phyloP scores from a whole-genome alignment of 306 rosid species.

The Medicago arabica region DNA sequence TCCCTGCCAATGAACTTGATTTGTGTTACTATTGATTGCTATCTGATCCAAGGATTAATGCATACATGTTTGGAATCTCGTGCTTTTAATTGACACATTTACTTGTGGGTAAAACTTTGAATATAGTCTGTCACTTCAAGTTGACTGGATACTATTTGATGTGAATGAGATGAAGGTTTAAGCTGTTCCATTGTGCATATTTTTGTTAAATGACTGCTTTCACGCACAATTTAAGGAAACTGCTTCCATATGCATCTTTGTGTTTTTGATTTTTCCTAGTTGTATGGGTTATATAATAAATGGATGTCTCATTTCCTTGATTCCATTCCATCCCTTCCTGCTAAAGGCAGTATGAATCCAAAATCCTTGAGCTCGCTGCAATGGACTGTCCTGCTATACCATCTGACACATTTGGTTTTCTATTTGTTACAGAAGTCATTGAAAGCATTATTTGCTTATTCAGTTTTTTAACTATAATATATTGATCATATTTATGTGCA shows the following conservation, averaged over 20 bases:
- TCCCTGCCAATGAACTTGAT: constrained; percentile 16
- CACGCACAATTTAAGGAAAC: background rate
- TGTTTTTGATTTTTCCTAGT: background rate
- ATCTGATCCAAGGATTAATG: constrained; percentile 14
- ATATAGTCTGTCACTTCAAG: constrained; percentile 32
- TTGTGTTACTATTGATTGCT: constrained; percentile 26
- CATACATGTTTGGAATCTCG: constrained; percentile 16
- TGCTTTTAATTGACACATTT: constrained; percentile 3
- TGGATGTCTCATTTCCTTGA: constrained; percentile 14
- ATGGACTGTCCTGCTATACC: constrained; percentile 21
- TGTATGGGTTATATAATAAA: constrained; percentile 5
- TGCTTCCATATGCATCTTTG: constrained; percentile 24
- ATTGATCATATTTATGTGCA: constrained; percentile 24
- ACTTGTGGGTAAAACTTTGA: constrained; percentile 24
- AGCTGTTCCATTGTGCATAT: constrained; percentile 11
- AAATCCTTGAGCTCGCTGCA: constrained; percentile 23
- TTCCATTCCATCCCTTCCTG: background rate
- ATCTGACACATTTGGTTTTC: background rate
- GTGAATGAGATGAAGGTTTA: constrained; percentile 13
- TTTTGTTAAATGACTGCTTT: constrained; percentile 25
- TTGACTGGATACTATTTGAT: constrained; percentile 28
- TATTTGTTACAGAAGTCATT: constrained; percentile 7
- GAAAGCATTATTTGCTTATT: constrained; percentile 8
- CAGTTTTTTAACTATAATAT: background rate
- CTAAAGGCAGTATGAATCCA: constrained; percentile 12